A percentile compares a stretch with the other conserved stretches of the same genome.
Conservation (phyloP, 2,329 filamentous ascomycete species). For the Pleomassaria siparia region DNA sequence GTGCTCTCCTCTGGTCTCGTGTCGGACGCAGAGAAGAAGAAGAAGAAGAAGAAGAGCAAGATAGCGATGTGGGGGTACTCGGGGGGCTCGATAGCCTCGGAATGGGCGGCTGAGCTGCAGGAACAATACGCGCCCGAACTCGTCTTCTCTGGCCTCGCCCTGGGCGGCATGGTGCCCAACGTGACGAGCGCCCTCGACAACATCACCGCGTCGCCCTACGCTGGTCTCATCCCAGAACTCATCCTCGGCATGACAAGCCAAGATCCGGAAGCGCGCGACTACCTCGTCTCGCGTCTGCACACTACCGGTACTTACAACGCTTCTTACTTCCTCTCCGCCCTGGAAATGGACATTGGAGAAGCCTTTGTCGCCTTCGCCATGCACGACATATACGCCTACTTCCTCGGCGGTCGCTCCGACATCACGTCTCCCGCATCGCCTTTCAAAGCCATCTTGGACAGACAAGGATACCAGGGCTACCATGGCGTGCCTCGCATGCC, state of each 20-base stretch:
- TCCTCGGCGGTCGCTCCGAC: conserved; percentile 10
- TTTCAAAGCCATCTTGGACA: conserved; percentile 4
- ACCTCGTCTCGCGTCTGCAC: conserved; percentile 10
- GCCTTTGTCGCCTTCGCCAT: conserved; percentile 7
- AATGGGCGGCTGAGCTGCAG: conserved; percentile 28
- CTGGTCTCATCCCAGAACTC: conserved; percentile 17
- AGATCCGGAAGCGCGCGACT: conserved; percentile 7
- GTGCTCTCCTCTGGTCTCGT: conserved; percentile 13
- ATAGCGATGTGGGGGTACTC: conserved; percentile 26
- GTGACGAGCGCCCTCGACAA: conserved; percentile 20
- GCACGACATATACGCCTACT: conserved; percentile 17
- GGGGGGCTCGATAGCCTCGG: conserved; percentile 25
- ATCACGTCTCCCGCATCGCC: conserved; percentile 5
- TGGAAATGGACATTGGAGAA: conserved; percentile 3
- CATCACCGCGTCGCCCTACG: conserved; percentile 24
- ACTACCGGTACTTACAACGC: conserved; percentile 8
- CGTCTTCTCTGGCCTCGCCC: conserved; percentile 29
- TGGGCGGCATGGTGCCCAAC: conserved; percentile 36
- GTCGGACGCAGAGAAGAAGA: conserved; percentile 5
- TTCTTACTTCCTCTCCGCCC: conserved; percentile 11
- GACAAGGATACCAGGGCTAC: conserved; percentile 11
- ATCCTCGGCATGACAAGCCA: conserved; percentile 20
- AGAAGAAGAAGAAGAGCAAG: too few relatives aligned
- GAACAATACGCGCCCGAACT: conserved; percentile 30
- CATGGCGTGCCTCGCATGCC: conserved; percentile 25